A percentile compares a stretch with the other conserved stretches of the same genome.
Conservation (phyloP, 2,329 filamentous ascomycete genomes). For the Penicillium sp. region DNA sequence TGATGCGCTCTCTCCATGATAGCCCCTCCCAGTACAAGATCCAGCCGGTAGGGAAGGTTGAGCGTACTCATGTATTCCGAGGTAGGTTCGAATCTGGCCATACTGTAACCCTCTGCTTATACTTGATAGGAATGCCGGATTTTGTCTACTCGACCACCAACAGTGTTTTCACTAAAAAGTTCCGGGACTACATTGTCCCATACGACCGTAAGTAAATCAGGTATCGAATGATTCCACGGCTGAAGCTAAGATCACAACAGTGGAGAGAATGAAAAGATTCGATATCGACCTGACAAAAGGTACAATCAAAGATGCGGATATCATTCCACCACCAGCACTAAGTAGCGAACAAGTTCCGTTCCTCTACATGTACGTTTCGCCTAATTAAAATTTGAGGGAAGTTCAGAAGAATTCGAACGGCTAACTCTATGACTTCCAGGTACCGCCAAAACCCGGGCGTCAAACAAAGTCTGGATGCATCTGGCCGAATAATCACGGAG, state of each 20-base stretch:
- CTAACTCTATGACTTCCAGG: slow-evolving; percentile 43
- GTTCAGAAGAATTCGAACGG: not conserved
- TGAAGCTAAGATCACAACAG: slow-evolving; percentile 32
- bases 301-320: slow-evolving; percentile 61
- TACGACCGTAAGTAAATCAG: slow-evolving; percentile 61
- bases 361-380: slow-evolving; percentile 50
- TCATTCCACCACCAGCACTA: slow-evolving; percentile 78
- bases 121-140: slow-evolving; percentile 66
- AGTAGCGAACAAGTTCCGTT: slow-evolving; percentile 73
- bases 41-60: slow-evolving; percentile 70
- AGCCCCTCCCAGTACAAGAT: slow-evolving; percentile 67
- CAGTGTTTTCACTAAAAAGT: slow-evolving; percentile 68
- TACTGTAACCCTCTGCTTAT: not conserved
- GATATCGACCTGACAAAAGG: slow-evolving; percentile 65
- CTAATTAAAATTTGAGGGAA: not conserved
- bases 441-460: slow-evolving; percentile 86
- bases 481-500: slow-evolving; percentile 60
- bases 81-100: slow-evolving; percentile 44
- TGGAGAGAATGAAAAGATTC: slow-evolving; percentile 63
- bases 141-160: slow-evolving; percentile 76
- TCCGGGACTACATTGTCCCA: slow-evolving; percentile 69
- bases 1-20: slow-evolving; percentile 61
- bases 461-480: slow-evolving; percentile 58
- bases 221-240: not conserved
- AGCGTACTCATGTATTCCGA: slow-evolving; percentile 83